These are phyloP conservation scores for Panicum miliaceum DNA, from an alignment of 176 grass and related monocot species.

Conservation along the genomic window DNA sequence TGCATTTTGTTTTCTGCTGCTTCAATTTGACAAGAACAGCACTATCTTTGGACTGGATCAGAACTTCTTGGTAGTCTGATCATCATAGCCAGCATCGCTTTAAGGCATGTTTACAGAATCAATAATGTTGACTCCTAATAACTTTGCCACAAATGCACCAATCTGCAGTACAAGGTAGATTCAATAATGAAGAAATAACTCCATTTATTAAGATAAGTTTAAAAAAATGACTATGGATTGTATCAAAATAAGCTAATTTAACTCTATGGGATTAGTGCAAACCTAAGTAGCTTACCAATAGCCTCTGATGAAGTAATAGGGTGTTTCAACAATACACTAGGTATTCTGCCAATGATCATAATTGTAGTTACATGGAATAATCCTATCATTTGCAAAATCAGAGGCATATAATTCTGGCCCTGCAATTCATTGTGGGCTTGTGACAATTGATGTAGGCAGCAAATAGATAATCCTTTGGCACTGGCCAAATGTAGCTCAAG, in stretches of 20 bases:
- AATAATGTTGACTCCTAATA: constrained; percentile 57
- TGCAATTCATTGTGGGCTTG: constrained; percentile 51
- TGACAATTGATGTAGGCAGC: constrained; percentile 42
- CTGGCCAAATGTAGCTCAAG: constrained; percentile 70
- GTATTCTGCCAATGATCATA: constrained; percentile 75
- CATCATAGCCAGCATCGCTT: constrained; percentile 57
- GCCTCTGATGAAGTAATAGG: constrained; percentile 64
- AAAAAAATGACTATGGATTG: too few relatives aligned
- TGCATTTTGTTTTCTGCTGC: constrained; percentile 61
- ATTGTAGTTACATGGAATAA: constrained; percentile 82
- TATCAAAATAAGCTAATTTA: too few relatives aligned
- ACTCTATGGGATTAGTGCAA: background rate
- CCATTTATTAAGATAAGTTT: background rate
- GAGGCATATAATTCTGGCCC: constrained; percentile 75
- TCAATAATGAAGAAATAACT: constrained; percentile 6
- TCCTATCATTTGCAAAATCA: constrained; percentile 81
- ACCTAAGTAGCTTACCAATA: constrained; percentile 54
- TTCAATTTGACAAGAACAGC: constrained; percentile 73
- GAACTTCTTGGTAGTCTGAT: constrained; percentile 56
- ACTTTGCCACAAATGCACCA: constrained; percentile 55
- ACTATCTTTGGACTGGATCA: constrained; percentile 68
- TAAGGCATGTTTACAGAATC: constrained; percentile 49
- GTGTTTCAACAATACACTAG: constrained; percentile 65
- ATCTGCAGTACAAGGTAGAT: constrained; percentile 47
- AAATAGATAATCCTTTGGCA: constrained; percentile 50